These are phyloP conservation scores for Bruguiera parviflora DNA, from an alignment of 345 rosid species.

Conservation along the genomic window DNA sequence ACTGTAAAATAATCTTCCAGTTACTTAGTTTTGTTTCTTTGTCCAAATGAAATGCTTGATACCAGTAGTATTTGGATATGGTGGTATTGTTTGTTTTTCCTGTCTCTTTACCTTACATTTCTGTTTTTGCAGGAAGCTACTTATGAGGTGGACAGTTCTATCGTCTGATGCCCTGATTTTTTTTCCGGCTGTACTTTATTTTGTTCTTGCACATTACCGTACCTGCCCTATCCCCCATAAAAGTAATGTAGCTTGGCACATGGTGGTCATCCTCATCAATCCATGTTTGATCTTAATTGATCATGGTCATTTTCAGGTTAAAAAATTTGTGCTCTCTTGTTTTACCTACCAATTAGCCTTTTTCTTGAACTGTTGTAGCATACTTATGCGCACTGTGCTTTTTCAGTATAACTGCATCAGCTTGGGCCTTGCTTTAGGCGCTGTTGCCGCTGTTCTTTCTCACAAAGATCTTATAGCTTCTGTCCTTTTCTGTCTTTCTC, in stretches of 20 bases:
- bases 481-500: constrained; percentile 73
- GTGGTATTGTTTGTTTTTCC: neutral
- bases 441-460: constrained; percentile 72
- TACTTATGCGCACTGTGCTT: constrained; percentile 17
- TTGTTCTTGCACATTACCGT: constrained; percentile 47
- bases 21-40: neutral
- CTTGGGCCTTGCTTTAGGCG: constrained; percentile 78
- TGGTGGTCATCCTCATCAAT: constrained; percentile 60
- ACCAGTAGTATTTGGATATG: no score
- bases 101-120: constrained; percentile 2
- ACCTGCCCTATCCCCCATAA: constrained; percentile 12
- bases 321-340: constrained; percentile 6
- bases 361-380: constrained; percentile 6
- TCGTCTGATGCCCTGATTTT: constrained; percentile 72
- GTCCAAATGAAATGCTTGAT: neutral
- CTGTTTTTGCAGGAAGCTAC: constrained; percentile 61
- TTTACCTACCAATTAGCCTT: neutral
- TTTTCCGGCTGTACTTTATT: constrained; percentile 75
- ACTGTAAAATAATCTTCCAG: neutral
- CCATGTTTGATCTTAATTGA: constrained; percentile 86
- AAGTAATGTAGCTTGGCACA: constrained; percentile 67
- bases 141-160: constrained; percentile 92
- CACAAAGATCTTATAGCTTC: constrained; percentile 57
- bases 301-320: constrained; percentile 98
- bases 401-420: constrained; percentile 91